Evolutionary conservation across 2,329 filamentous ascomycete species (phyloP), one percentile per base, ranked within the genome.

Genomic region (Phyllachora maydis): DNA sequence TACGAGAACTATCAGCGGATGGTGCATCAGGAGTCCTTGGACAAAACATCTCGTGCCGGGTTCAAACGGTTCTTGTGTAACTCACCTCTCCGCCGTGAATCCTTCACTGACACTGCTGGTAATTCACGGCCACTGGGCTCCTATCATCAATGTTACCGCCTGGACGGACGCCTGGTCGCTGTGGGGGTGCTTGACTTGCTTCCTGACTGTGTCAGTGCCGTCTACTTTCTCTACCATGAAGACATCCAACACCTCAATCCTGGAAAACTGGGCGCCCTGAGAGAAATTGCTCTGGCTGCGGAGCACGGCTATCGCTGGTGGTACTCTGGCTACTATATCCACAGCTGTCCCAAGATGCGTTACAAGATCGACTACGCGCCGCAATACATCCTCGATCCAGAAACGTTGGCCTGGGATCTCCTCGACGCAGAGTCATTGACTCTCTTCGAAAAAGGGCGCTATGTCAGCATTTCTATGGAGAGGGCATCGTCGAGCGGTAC

Each of bases 281-380:
- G 70, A 30, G 78, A 88, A 44, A 74, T 78, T 30, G 55, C 67
- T 0, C 43, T 88, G 14, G 72, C 77, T 0, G 47, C 58, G 3
- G 76, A 85, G 37, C 54, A 53, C 5, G 70, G 65, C 0, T 82
- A 83, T 35, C 50, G 59, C 20, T 81, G 66, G 55, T 88, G 79
- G 61, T 88, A 85, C 46, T 72, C 60, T 5, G 70, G 78, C 5
- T 85, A 69, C 44, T 88, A 85, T 37, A 85, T 88, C 28, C 76
- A 83, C 42, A 67, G 52, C 26, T 85, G 77, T 37, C 56, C 63
- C 25, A 88, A 88, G 51, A 85, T 88, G 78, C 58, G 59, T 35
- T 88, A 88, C 52, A 88, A 88, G 51, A 73, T 70, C 28, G 72
- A 82, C 38, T 88, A 77, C 41, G 54, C 58, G 8, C 77, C 76